Conservation (phyloP, 768 basidiomycete species). For the Boletus vermiculosoides region DNA sequence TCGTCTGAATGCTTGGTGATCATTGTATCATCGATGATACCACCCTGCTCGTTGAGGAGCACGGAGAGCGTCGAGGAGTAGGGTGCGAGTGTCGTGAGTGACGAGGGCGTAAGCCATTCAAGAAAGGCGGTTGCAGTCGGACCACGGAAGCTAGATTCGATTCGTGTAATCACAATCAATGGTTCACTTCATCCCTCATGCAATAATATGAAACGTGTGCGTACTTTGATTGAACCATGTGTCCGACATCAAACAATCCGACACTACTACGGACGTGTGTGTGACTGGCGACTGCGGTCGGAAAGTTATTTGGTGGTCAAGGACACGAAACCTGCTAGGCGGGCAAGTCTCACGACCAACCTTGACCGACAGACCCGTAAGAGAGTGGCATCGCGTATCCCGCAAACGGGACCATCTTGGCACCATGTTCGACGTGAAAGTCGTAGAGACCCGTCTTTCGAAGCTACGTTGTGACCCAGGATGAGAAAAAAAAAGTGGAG, state of each 20-base stretch:
- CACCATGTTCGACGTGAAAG: conserved; percentile 79
- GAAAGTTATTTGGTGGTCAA: conserved; percentile 8
- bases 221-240: conserved; percentile 95
- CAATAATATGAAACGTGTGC: conserved; percentile 12
- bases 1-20: conserved; percentile 80
- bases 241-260: conserved; percentile 95
- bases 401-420: conserved; percentile 96
- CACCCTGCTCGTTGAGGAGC: conserved; percentile 83
- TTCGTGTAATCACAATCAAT: background rate
- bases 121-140: conserved; percentile 76
- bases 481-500: background rate
- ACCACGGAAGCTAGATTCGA: conserved; percentile 68
- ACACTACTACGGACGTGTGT: conserved; percentile 79
- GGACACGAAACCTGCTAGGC: conserved; percentile 4
- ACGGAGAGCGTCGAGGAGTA: conserved; percentile 87
- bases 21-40: conserved; percentile 95
- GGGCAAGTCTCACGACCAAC: conserved; percentile 37
- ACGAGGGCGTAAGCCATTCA: conserved; percentile 87
- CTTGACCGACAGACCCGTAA: conserved; percentile 81
- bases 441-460: conserved; percentile 79
- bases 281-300: conserved; percentile 75
- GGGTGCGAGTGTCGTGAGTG: conserved; percentile 60
- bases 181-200: background rate
- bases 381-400: conserved; percentile 92
- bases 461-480: conserved; percentile 34